Evolutionary conservation across 2,329 filamentous ascomycete species (phyloP), one percentile per base, ranked within the genome.

Genomic region (Macrophomina phaseolina): DNA sequence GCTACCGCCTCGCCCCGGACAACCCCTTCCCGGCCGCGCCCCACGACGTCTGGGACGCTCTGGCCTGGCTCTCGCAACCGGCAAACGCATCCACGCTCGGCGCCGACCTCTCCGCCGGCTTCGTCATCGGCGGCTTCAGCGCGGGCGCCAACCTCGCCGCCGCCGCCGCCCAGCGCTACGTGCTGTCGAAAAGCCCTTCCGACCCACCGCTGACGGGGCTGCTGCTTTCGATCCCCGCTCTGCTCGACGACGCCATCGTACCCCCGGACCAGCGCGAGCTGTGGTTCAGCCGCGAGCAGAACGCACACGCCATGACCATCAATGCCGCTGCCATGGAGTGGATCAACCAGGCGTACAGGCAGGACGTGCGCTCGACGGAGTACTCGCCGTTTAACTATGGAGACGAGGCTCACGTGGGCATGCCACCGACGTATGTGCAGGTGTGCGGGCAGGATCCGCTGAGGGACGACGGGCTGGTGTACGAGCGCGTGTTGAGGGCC

Each of bases 51-150:
- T 55, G 52, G 52, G 52, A 55, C 52, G 75, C 74, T 2, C 40
- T 79, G 0, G 69, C 72, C 65, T 80, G 77, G 74, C 70, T 78
- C 1, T 18, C 52, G 16, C 4, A 18, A 6, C 52, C 55, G 5
- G 2, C 8, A 36, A 46, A 42, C 55, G 55, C 36, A 2, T 18
- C 38, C 11, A n/a, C 38, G 12, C 18, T 60, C n/a, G 55, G 38
- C 55, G 55, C 55, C 3, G 55, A 60, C 55, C 14, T 46, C 4
- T 8, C 38, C 55, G 55, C 7, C 5, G 55, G 55, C 5, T 18
- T 60, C n/a, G 38, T 45, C 2, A 18, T 60, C 55, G 55, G 55
- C 38, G 55, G 55, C 55, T 9, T 42, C 38, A 45, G 38, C 38
- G 36, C 55, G 55, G 55, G 55, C 55, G 55, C 55, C n/a, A 45